Percentiles rank a stretch among this genome's conserved stretches.
Conservation (phyloP, 2,329 filamentous ascomycete species). For the Penicillium sp. region DNA sequence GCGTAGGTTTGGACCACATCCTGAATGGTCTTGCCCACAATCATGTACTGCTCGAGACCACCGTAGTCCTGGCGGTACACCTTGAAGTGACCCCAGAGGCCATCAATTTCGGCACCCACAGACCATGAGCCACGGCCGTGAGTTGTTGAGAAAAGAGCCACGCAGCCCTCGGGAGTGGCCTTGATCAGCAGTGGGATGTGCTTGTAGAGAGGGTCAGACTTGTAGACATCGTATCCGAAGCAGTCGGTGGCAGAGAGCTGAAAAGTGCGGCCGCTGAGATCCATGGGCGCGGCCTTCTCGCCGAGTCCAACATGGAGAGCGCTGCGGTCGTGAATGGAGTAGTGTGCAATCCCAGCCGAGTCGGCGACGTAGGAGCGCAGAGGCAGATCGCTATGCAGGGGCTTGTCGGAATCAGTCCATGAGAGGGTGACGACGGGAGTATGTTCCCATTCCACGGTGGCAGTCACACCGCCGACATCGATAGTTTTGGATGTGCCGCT, state of each 20-base stretch:
- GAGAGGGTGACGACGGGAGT: slow-evolving; percentile 59
- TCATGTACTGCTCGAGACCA: slow-evolving; percentile 67
- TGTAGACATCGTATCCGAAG: slow-evolving; percentile 70
- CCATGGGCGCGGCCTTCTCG: slow-evolving; percentile 71
- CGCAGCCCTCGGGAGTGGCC: slow-evolving; percentile 60
- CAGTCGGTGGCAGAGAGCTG: slow-evolving; percentile 66
- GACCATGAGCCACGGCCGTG: slow-evolving; percentile 64
- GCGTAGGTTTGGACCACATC: slow-evolving; percentile 67
- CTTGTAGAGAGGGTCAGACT: slow-evolving; percentile 71
- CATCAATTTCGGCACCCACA: slow-evolving; percentile 70
- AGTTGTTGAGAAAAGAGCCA: slow-evolving; percentile 66
- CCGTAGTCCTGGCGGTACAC: slow-evolving; percentile 70
- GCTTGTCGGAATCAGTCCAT: slow-evolving; percentile 49
- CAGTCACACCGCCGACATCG: slow-evolving; percentile 50
- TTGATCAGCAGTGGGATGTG: slow-evolving; percentile 72
- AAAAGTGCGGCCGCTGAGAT: slow-evolving; percentile 65
- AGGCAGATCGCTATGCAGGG: slow-evolving; percentile 61
- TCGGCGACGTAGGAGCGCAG: slow-evolving; percentile 65
- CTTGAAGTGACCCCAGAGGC: slow-evolving; percentile 72
- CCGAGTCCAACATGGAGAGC: slow-evolving; percentile 68
- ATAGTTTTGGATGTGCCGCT: slow-evolving; percentile 44
- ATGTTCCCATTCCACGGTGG: slow-evolving; percentile 58
- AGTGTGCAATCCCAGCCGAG: slow-evolving; percentile 61
- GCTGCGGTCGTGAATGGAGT: slow-evolving; percentile 59
- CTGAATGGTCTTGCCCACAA: slow-evolving; percentile 63